A percentile compares a stretch with the other conserved stretches of the same genome.
phyloP scores from a whole-genome alignment of 2,329 filamentous ascomycete species.

The Claviceps monticola region DNA sequence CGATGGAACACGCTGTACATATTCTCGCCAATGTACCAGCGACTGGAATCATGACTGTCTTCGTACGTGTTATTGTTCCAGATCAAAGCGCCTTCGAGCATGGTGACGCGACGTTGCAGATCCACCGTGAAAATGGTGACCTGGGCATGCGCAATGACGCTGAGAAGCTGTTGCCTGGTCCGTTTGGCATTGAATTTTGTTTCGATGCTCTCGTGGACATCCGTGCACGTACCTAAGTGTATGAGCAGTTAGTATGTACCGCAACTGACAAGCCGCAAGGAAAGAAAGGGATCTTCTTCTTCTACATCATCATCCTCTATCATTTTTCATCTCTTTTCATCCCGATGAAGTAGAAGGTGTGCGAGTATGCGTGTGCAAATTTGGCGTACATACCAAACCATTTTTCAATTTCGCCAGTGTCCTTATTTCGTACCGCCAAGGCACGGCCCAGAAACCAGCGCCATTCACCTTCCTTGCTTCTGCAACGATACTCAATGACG shows the following conservation, averaged over 20 bases:
- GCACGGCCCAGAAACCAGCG: constrained; percentile 69
- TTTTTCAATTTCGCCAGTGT: constrained; percentile 55
- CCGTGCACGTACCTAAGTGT: constrained; percentile 50
- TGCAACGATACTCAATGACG: constrained; percentile 56
- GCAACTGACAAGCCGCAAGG: neutral
- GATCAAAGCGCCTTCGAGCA: constrained; percentile 55
- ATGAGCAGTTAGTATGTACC: neutral
- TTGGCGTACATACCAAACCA: constrained; percentile 48
- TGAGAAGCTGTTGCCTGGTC: constrained; percentile 55
- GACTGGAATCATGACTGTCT: constrained; percentile 24
- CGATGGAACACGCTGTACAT: constrained; percentile 51
- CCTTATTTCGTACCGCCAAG: constrained; percentile 50
- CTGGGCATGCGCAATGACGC: constrained; percentile 60
- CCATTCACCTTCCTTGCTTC: constrained; percentile 53
- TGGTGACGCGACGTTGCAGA: constrained; percentile 42
- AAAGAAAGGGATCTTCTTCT: too few relatives aligned
- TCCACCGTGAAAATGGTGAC: constrained; percentile 67
- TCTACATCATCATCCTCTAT: too few relatives aligned
- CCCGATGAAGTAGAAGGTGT: too few relatives aligned
- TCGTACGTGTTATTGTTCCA: constrained; percentile 34
- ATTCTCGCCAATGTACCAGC: constrained; percentile 44
- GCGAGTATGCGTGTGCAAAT: too few relatives aligned
- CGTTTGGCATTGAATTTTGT: constrained; percentile 51
- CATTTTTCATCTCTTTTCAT: neutral
- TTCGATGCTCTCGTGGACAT: constrained; percentile 62